phyloP scores from a whole-genome alignment of 225 moss, liverwort and hornwort species.

The Pleurozium schreberi region DNA sequence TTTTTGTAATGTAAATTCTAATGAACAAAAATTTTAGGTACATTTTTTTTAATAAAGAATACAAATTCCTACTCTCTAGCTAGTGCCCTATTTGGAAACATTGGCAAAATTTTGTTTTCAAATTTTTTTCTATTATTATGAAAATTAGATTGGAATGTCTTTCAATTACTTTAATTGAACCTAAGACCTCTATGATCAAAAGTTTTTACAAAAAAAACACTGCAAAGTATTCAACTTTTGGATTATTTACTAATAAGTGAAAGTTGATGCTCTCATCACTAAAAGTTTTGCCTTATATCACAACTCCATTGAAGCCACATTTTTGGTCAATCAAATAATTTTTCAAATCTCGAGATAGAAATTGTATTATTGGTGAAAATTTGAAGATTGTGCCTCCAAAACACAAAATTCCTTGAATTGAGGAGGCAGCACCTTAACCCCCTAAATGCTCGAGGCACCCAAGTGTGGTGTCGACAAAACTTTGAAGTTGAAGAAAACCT shows the following conservation, averaged over 20 bases:
- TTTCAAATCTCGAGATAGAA: background rate
- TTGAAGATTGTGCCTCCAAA: background rate
- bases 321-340: background rate
- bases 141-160: background rate
- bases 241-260: background rate
- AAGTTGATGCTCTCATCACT: background rate
- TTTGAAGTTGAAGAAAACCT: no score
- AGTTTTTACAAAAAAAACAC: background rate
- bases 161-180: background rate
- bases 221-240: background rate
- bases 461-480: no score
- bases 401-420: no score
- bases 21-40: background rate
- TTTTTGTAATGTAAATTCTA: background rate
- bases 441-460: no score
- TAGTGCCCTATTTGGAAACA: fast-evolving
- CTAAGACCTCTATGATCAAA: background rate
- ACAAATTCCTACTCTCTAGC: background rate
- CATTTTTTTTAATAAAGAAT: background rate
- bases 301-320: no score
- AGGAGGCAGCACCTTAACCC: no score
- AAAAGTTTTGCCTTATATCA: background rate
- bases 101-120: background rate
- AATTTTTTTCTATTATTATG: background rate
- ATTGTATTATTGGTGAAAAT: background rate